Evolutionary conservation across 306 rosid species (phyloP).

Genomic region (Begonia fuchsioides): DNA sequence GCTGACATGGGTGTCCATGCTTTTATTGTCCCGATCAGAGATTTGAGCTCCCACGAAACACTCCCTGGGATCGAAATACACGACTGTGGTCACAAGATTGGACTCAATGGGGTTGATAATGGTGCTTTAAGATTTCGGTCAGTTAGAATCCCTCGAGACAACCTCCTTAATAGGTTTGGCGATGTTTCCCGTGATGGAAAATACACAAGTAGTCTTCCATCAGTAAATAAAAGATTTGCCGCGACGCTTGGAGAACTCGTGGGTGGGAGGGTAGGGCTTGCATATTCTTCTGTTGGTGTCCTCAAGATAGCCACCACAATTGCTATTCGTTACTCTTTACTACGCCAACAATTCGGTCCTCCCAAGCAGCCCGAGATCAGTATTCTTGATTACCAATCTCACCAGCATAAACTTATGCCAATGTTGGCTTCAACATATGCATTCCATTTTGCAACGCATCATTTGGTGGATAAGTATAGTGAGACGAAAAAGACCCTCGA

Average conservation of each 20-base stretch:
- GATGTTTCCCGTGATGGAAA: constrained; percentile 86
- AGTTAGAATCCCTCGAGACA: constrained; percentile 87
- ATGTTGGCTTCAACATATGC: constrained; percentile 98
- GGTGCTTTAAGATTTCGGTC: constrained; percentile 82
- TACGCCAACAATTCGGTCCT: constrained; percentile 97
- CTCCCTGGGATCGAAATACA: constrained; percentile 92
- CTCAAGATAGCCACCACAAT: constrained; percentile 70
- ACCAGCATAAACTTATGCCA: constrained; percentile 96
- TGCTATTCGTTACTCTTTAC: constrained; percentile 73
- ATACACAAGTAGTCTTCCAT: constrained; percentile 65
- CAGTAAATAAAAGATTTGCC: constrained; percentile 75
- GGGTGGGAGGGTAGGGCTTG: constrained; percentile 96
- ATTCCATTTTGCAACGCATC: constrained; percentile 58
- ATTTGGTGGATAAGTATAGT: constrained; percentile 62
- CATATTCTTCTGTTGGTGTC: constrained; percentile 83
- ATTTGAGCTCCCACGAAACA: constrained; percentile 68
- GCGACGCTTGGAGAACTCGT: constrained; percentile 96
- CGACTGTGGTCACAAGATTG: constrained; percentile 92
- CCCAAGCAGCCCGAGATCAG: constrained; percentile 79
- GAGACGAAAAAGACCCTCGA: constrained; percentile 74
- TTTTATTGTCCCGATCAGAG: constrained; percentile 88
- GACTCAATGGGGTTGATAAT: constrained; percentile 91
- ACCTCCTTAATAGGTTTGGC: constrained; percentile 89
- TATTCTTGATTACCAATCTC: constrained; percentile 94
- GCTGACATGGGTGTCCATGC: constrained; percentile 98